phyloP scores from a whole-genome alignment of 257 asterid species.

The Paraleonurus japonicus region DNA sequence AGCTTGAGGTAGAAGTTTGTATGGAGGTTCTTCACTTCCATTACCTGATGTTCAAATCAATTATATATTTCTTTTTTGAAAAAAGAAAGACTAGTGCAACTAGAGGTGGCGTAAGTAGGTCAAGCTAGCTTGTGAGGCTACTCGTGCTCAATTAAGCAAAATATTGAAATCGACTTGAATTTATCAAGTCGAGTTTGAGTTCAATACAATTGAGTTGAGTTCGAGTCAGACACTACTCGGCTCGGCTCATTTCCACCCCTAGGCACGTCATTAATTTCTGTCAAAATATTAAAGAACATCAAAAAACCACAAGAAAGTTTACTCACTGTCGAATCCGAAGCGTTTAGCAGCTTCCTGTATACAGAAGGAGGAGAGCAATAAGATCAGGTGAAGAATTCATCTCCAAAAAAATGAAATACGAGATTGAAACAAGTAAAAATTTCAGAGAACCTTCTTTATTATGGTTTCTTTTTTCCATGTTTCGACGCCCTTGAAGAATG shows the following conservation, averaged over 20 bases:
- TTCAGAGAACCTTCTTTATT: conserved; percentile 39
- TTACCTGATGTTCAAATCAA: conserved; percentile 28
- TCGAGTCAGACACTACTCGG: no score
- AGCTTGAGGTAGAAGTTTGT: conserved; percentile 47
- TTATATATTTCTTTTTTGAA: not conserved
- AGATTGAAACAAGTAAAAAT: conserved; percentile 3
- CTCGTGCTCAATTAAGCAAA: no score
- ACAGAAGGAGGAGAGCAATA: not conserved
- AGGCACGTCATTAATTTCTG: no score
- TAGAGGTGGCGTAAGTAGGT: no score
- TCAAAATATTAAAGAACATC: no score
- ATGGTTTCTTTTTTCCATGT: conserved; percentile 61
- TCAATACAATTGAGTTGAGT: no score
- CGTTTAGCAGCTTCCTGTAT: conserved; percentile 51
- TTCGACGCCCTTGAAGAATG: conserved; percentile 54
- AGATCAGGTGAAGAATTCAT: not conserved
- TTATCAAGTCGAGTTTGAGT: no score
- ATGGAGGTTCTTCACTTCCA: conserved; percentile 39
- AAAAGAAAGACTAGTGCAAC: not conserved
- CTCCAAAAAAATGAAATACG: not conserved
- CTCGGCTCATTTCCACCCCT: no score
- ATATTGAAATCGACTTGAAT: no score
- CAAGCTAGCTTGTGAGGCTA: no score
- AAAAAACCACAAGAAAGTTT: not conserved
- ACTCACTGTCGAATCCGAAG: conserved; percentile 40